Conservation (phyloP, 371 early-diverging fungal genomes). For the Gilbertella persicaria region DNA sequence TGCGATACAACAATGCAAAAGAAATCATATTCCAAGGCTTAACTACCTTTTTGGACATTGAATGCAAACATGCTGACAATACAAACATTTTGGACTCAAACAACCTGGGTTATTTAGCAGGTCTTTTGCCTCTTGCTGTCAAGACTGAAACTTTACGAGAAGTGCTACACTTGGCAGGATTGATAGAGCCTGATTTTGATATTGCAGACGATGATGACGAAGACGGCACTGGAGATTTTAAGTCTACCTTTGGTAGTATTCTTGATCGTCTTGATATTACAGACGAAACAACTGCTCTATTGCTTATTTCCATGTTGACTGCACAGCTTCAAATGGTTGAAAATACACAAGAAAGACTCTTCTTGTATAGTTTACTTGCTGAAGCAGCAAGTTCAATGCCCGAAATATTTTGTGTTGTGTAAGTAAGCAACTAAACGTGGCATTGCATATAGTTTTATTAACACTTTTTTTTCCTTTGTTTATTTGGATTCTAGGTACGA, state of each 20-base stretch:
- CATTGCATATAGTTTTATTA: neutral
- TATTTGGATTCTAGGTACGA: conserved; percentile 53
- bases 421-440: conserved; percentile 26
- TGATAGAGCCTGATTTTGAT: conserved; percentile 30
- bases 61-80: conserved; percentile 51
- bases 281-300: conserved; percentile 68
- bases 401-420: conserved; percentile 75
- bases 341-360: conserved; percentile 80
- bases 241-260: conserved; percentile 54
- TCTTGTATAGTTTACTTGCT: conserved; percentile 83
- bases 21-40: conserved; percentile 73
- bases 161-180: conserved; percentile 60
- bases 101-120: conserved; percentile 75
- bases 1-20: conserved; percentile 75
- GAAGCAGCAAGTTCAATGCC: conserved; percentile 79
- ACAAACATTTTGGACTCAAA: conserved; percentile 42
- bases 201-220: conserved; percentile 38
- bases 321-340: conserved; percentile 84
- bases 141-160: conserved; percentile 66
- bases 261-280: conserved; percentile 70
- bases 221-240: conserved; percentile 38
- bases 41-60: conserved; percentile 72
- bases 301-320: conserved; percentile 77
- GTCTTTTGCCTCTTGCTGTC: conserved; percentile 70
- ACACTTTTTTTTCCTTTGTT: conserved; percentile 4